A percentile compares a stretch with the other conserved stretches of the same genome.
phyloP scores from a whole-genome alignment of 139 green algal species.

The Chlamydomonas asymmetrica region DNA sequence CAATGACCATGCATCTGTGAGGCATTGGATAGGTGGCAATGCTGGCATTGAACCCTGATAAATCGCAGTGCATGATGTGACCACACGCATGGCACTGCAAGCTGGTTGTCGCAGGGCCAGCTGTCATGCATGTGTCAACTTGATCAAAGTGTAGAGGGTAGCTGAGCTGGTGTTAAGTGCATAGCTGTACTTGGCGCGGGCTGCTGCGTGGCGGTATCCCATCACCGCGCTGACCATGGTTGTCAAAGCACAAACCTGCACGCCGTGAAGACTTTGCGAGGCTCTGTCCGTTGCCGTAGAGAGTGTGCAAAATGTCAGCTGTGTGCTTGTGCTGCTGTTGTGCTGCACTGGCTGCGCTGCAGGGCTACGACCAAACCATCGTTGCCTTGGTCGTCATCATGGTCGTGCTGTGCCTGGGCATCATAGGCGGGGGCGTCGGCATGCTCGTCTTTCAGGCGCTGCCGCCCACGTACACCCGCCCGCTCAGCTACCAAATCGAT shows the following conservation, averaged over 20 bases:
- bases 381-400: slow-evolving; percentile 35
- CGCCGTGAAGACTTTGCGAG: neutral
- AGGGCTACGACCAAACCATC: slow-evolving; percentile 44
- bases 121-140: no score
- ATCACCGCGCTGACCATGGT: neutral
- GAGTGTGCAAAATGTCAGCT: neutral
- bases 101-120: no score
- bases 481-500: slow-evolving; percentile 40
- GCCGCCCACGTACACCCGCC: slow-evolving; percentile 27
- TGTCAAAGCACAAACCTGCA: neutral
- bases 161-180: no score
- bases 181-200: no score
- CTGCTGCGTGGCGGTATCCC: neutral
- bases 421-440: slow-evolving; percentile 2
- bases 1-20: no score
- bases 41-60: neutral
- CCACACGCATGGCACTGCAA: neutral
- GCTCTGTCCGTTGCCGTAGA: neutral
- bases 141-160: neutral
- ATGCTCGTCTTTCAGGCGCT: slow-evolving; percentile 30
- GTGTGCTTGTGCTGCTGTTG: neutral
- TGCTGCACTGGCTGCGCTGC: neutral
- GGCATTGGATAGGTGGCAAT: no score
- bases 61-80: neutral
- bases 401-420: slow-evolving; percentile 10